Evolutionary conservation across 2,329 filamentous ascomycete species (phyloP).

Genomic region (Diaporthe sp.): DNA sequence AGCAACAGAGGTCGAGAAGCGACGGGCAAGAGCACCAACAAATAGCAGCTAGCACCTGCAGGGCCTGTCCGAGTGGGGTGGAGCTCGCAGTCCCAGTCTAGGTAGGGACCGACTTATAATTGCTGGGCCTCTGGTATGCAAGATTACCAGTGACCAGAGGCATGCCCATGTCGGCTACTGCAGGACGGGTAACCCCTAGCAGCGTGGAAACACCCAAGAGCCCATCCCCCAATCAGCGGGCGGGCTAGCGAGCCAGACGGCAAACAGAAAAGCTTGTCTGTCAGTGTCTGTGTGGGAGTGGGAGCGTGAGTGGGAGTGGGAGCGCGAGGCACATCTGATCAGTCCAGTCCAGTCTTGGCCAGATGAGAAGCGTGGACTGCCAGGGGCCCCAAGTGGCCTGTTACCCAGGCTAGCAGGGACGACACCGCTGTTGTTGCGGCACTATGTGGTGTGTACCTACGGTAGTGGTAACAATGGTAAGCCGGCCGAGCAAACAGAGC

Average conservation of each 20-base stretch:
- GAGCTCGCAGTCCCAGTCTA: not conserved
- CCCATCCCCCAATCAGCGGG: constrained; percentile 7
- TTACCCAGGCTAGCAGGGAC: not conserved
- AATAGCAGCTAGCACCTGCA: constrained; percentile 28
- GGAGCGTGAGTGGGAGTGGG: not conserved
- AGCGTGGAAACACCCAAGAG: not conserved
- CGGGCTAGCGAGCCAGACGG: constrained; percentile 25
- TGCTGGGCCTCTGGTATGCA: constrained; percentile 14
- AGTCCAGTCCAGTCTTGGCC: not conserved
- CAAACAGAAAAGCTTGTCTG: constrained; percentile 32
- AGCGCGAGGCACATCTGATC: constrained; percentile 11
- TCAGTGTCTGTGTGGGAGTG: constrained; percentile 1
- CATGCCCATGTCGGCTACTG: not conserved
- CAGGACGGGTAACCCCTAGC: constrained; percentile 3
- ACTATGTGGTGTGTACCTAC: not conserved
- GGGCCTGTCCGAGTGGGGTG: not conserved
- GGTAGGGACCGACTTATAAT: constrained; percentile 20
- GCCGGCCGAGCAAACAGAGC: not conserved
- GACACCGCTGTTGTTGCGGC: constrained; percentile 9
- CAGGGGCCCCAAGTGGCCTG: not conserved
- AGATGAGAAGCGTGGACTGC: not conserved
- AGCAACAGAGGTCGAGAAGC: constrained; percentile 3
- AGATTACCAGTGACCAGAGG: constrained; percentile 28
- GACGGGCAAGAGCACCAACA: constrained; percentile 34
- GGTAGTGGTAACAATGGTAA: not conserved